Conservation (phyloP, 495 filamentous ascomycete genomes). For the Endocarpon pusillum region DNA sequence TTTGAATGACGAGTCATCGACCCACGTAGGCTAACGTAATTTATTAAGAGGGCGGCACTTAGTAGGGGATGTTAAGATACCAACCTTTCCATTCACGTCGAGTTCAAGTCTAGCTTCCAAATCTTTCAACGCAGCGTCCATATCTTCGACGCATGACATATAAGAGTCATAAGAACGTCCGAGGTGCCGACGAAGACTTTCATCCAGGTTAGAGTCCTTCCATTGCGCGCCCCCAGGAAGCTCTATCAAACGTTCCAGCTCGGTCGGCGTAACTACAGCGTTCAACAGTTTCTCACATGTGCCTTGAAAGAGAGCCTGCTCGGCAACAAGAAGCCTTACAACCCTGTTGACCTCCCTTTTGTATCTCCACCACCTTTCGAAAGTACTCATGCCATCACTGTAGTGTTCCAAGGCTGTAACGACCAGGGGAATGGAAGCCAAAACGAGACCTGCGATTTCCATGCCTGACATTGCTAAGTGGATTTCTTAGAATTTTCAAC, state of each 20-base stretch:
- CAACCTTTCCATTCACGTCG: neutral
- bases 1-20: too few species aligned
- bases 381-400: neutral
- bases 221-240: slow-evolving; percentile 1
- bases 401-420: slow-evolving; percentile 2
- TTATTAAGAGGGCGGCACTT: too few species aligned
- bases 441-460: slow-evolving; percentile 2
- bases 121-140: neutral
- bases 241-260: slow-evolving; percentile 1
- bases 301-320: neutral
- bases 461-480: slow-evolving; percentile 3
- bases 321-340: neutral
- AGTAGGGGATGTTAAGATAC: too few species aligned
- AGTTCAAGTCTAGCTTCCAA: neutral
- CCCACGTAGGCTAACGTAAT: too few species aligned
- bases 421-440: slow-evolving; percentile 3
- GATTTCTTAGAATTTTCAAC: too few species aligned
- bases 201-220: neutral
- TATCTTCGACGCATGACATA: neutral
- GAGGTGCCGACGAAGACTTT: neutral
- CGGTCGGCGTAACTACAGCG: neutral
- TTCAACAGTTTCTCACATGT: neutral
- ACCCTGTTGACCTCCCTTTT: neutral
- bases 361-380: neutral
- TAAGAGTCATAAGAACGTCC: neutral